phyloP scores from a whole-genome alignment of 148 eudicot genomes.

The Gaultheria prostrata region DNA sequence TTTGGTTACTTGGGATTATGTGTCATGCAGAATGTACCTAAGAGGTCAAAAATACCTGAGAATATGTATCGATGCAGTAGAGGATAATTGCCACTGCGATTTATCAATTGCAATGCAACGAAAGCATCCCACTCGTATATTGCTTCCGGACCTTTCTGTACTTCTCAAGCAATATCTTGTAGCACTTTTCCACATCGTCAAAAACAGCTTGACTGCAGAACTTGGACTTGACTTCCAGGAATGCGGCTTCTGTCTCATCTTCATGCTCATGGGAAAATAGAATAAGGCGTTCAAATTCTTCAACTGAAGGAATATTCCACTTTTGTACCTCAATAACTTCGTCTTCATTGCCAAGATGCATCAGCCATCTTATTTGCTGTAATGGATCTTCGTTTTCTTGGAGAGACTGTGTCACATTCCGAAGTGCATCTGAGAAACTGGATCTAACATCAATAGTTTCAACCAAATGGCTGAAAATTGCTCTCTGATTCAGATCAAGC shows the following conservation, averaged over 20 bases:
- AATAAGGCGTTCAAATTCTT: slow-evolving; percentile 18
- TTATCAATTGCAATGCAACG: slow-evolving; percentile 43
- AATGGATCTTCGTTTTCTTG: slow-evolving; percentile 57
- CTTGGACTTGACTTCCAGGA: slow-evolving; percentile 41
- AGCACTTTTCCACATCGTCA: slow-evolving; percentile 45
- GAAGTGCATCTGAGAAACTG: slow-evolving; percentile 45
- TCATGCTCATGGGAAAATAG: slow-evolving; percentile 29
- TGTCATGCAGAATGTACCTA: neutral
- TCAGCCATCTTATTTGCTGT: slow-evolving; percentile 58
- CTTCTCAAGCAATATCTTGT: slow-evolving; percentile 41
- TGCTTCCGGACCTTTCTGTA: slow-evolving; percentile 55
- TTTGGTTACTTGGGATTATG: too few species aligned
- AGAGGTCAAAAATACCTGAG: neutral
- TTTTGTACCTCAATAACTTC: slow-evolving; percentile 8
- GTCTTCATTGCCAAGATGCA: slow-evolving; percentile 31
- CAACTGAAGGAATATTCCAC: slow-evolving; percentile 19
- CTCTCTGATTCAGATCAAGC: slow-evolving; percentile 43
- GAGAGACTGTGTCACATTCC: slow-evolving; percentile 36
- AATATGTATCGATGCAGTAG: neutral
- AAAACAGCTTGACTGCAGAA: slow-evolving; percentile 60
- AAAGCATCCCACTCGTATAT: slow-evolving; percentile 68
- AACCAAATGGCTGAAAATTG: slow-evolving; percentile 42
- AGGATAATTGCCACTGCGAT: neutral
- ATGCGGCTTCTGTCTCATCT: slow-evolving; percentile 43
- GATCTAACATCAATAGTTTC: slow-evolving; percentile 34